Conservation (phyloP, 805 yeast genomes). For the Candida coleopterorum region DNA sequence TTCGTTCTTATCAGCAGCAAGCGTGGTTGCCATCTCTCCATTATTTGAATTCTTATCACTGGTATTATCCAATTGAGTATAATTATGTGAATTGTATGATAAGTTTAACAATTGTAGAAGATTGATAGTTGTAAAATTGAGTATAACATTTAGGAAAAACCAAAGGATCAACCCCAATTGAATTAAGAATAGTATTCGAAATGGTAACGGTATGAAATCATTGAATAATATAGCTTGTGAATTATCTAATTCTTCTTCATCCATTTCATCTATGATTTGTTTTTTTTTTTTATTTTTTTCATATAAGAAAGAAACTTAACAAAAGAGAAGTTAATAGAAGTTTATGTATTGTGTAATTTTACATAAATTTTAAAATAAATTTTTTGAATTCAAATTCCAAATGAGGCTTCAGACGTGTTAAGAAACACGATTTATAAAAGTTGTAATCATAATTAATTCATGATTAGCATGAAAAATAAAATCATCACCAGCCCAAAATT, state of each 20-base stretch:
- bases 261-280: too few species aligned
- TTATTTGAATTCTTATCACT: slow-evolving; percentile 10
- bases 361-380: too few species aligned
- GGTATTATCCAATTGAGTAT: slow-evolving; percentile 20
- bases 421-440: slow-evolving; percentile 24
- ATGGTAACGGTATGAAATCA: slow-evolving; percentile 34
- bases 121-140: slow-evolving; percentile 39
- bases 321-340: too few species aligned
- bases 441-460: slow-evolving; percentile 44
- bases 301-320: too few species aligned
- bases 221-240: slow-evolving; percentile 19
- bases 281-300: too few species aligned
- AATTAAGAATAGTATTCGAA: slow-evolving; percentile 44
- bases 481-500: slow-evolving; percentile 41
- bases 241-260: slow-evolving; percentile 10
- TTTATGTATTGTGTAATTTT: too few species aligned
- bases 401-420: slow-evolving; percentile 16
- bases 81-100: slow-evolving; percentile 36
- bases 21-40: slow-evolving; percentile 31
- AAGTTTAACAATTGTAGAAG: slow-evolving; percentile 39
- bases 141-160: slow-evolving; percentile 41
- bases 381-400: too few species aligned
- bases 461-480: slow-evolving; percentile 55
- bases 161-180: slow-evolving; percentile 51
- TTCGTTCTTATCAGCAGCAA: slow-evolving; percentile 27